phyloP scores from a whole-genome alignment of 495 filamentous ascomycete genomes.

The Aspergillus diversus region DNA sequence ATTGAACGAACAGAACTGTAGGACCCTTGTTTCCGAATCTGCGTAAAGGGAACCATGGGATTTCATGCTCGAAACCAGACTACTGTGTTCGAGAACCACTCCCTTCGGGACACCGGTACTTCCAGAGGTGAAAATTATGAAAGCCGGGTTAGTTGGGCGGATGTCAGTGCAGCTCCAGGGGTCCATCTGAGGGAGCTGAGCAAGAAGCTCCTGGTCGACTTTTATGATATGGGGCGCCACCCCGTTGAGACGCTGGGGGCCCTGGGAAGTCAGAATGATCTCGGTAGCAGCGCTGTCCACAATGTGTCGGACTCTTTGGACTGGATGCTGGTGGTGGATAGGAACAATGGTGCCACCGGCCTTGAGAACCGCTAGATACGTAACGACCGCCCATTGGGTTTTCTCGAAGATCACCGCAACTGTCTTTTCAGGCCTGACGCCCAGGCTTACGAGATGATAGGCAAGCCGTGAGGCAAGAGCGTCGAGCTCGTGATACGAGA shows the following conservation, averaged over 20 bases:
- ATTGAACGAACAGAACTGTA: constrained; percentile 16
- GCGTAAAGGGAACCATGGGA: constrained; percentile 13
- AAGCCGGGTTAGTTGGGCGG: background rate
- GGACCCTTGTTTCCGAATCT: constrained; percentile 4
- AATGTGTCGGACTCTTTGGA: constrained; percentile 1
- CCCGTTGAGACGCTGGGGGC: background rate
- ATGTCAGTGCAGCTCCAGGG: background rate
- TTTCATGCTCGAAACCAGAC: constrained; percentile 16
- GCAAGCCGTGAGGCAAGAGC: constrained; percentile 1
- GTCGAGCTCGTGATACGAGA: constrained; percentile 32
- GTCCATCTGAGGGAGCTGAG: background rate
- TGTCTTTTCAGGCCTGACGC: constrained; percentile 1
- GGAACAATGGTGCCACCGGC: constrained; percentile 14
- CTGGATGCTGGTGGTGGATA: constrained; percentile 13
- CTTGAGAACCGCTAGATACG: constrained; percentile 12
- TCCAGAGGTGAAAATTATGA: constrained; percentile 19
- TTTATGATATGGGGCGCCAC: constrained; percentile 5
- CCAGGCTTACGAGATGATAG: background rate
- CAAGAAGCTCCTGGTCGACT: constrained; percentile 5
- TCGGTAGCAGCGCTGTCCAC: background rate
- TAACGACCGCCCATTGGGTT: constrained; percentile 17
- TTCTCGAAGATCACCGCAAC: constrained; percentile 14
- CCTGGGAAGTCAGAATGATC: constrained; percentile 10
- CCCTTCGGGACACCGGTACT: constrained; percentile 17
- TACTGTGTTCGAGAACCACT: constrained; percentile 10